phyloP scores from a whole-genome alignment of 768 basidiomycete species.

The Hydnum rufescens region DNA sequence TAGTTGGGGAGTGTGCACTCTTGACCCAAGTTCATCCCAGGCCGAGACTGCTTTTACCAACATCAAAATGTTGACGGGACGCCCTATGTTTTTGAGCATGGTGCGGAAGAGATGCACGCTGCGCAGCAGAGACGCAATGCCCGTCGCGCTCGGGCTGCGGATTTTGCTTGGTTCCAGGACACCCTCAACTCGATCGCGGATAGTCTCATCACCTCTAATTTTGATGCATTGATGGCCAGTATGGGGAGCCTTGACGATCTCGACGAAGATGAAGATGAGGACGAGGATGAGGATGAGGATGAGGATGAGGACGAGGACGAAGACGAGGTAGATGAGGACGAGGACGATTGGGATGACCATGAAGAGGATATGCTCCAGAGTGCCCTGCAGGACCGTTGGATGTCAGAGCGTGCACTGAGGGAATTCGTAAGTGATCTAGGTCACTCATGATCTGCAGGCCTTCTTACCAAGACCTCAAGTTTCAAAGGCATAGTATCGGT shows the following conservation, averaged over 20 bases:
- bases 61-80: constrained; percentile 4
- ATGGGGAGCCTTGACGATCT: background rate
- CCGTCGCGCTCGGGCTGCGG: background rate
- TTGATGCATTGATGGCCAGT: background rate
- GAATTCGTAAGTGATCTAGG: too few relatives aligned
- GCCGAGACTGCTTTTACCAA: constrained; percentile 8
- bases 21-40: background rate
- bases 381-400: too few relatives aligned
- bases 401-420: too few relatives aligned
- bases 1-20: background rate
- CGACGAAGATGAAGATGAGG: background rate
- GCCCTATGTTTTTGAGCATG: constrained; percentile 4
- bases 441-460: too few relatives aligned
- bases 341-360: too few relatives aligned
- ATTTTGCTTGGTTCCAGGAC: background rate
- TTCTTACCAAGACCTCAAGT: too few relatives aligned
- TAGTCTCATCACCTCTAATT: background rate
- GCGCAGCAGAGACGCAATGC: background rate
- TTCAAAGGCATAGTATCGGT: too few relatives aligned
- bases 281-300: background rate
- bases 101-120: constrained; percentile 4
- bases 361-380: too few relatives aligned
- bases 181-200: background rate
- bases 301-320: background rate
- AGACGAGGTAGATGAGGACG: background rate